Evolutionary conservation across 2,329 filamentous ascomycete genomes (phyloP).

Genomic region (Apiospora sp.): DNA sequence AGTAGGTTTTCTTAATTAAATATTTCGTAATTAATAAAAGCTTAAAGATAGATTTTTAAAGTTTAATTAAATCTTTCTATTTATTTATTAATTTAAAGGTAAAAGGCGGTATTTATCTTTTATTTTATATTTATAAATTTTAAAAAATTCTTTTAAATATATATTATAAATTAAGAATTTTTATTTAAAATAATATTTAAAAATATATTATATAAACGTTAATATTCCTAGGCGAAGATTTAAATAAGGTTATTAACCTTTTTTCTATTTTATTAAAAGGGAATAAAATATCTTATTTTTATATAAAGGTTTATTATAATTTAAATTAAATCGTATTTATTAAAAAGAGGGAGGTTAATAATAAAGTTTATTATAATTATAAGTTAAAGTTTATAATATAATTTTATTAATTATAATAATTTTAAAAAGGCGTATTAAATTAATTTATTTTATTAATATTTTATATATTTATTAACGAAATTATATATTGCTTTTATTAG

Average conservation of each 20-base stretch:
- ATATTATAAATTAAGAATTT: background rate
- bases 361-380: background rate
- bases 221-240: background rate
- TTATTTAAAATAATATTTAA: background rate
- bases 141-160: background rate
- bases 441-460: background rate
- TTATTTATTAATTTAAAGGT: background rate
- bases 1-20: background rate
- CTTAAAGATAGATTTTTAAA: background rate
- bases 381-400: background rate
- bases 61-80: background rate
- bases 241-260: background rate
- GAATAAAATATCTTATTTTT: background rate
- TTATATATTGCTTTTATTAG: background rate
- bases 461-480: background rate
- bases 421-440: background rate
- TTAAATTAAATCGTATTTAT: background rate
- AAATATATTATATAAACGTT: background rate
- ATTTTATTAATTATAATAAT: background rate
- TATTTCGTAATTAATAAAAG: background rate
- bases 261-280: background rate
- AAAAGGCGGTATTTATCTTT: background rate
- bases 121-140: background rate
- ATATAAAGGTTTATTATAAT: background rate
- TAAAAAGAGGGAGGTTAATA: background rate